Conservation (phyloP, 441 rosid species). For the Bruguiera hainesii region DNA sequence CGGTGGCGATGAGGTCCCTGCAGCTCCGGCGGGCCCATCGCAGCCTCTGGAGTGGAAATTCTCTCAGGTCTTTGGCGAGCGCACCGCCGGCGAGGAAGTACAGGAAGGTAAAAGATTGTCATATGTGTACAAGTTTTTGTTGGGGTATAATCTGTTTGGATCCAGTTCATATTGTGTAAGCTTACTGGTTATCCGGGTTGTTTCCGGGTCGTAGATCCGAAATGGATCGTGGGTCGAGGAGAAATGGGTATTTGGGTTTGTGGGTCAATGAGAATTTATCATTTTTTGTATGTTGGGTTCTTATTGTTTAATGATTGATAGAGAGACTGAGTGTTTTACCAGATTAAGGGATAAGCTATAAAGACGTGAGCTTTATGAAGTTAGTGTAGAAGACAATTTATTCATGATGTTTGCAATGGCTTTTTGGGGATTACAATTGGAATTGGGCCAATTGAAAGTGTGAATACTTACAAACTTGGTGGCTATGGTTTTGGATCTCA, state of each 20-base stretch:
- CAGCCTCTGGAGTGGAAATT: constrained; percentile 57
- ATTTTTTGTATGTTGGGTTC: background rate
- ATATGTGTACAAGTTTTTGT: background rate
- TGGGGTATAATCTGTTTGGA: background rate
- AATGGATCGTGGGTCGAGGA: background rate
- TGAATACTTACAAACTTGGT: constrained; percentile 8
- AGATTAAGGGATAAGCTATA: background rate
- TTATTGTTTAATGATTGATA: background rate
- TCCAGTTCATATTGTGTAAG: background rate
- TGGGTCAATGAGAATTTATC: constrained; percentile 1
- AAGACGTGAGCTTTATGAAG: background rate
- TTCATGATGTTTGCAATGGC: constrained; percentile 17
- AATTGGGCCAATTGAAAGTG: background rate
- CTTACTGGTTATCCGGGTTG: background rate
- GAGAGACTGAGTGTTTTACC: background rate
- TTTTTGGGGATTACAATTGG: constrained; percentile 8
- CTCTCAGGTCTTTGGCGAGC: constrained; percentile 64
- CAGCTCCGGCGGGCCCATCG: constrained; percentile 34
- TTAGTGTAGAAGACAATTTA: background rate
- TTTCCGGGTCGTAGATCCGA: background rate
- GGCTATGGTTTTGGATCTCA: constrained; percentile 23
- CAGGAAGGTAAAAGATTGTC: constrained; percentile 45
- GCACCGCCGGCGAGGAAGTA: constrained; percentile 47
- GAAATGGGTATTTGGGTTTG: background rate
- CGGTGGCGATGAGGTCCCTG: constrained; percentile 14